Evolutionary conservation across 1,139 yeast species (phyloP), one percentile per base, ranked within the genome.

Genomic region (Blastobotrys elegans): DNA sequence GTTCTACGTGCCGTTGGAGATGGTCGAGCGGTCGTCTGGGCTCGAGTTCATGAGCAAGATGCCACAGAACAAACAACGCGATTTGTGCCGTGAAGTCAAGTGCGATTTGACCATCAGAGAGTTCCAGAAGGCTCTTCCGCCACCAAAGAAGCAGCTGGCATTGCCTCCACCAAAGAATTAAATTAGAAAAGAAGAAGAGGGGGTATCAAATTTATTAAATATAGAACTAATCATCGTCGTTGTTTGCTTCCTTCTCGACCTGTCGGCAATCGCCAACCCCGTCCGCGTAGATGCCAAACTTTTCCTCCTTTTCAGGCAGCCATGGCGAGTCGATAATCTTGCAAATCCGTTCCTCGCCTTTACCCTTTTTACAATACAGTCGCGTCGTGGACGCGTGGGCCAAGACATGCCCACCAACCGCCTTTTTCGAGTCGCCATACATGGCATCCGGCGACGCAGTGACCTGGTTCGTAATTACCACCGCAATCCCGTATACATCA

Each of bases 391-490:
- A 88, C 20, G 96, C 83, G 65, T 94, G 99, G 1, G 98, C 98
- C 67, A 94, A 84, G 58, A 94, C 92, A 62, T 94, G 92, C 36
- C 99, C 99, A 50, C 99, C 99, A 58, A 94, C 92, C 10, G 99
- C 98, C 66, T 94, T 94, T 67, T 94, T 94, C n/a, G 98, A 97
- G 64, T 92, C 98, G 0, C 96, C 95, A 66, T 83, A 90, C 76
- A 82, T 76, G 6, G 79, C 77, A 65, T 92, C 99, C 18, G 94
- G 98, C 66, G 90, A 97, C 2, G 98, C 97, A 6, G 89, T 97
- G 27, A 92, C 99, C 68, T 92, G 99, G 69, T 92, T 92, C 3
- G 99, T 94, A 46, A 92, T 90, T n/a, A 94, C 88, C 13, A 92
- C 97, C 0, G 98, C 98, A 50, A 94, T 89, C 38, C 99, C 99